These are phyloP conservation scores for Venturia asperata DNA, from an alignment of 2,329 filamentous ascomycete species.

Conservation along the genomic window DNA sequence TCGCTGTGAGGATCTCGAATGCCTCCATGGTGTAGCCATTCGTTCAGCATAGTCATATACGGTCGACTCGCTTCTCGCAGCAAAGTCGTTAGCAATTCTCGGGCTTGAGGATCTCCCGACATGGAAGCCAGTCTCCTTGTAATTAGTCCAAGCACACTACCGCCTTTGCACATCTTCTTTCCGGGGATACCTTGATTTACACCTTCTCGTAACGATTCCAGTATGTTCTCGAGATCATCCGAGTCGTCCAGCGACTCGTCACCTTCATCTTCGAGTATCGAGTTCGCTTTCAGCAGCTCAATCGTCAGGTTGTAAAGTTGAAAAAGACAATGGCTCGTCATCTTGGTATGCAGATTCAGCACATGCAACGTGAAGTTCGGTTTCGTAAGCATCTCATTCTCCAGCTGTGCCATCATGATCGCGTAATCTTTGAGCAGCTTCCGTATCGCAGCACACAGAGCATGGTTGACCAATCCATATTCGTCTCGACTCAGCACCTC, in stretches of 20 bases:
- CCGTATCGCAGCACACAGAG: constrained; percentile 88
- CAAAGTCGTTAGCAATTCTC: constrained; percentile 71
- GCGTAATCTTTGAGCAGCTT: constrained; percentile 90
- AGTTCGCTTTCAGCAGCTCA: constrained; percentile 82
- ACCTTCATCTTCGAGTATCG: constrained; percentile 65
- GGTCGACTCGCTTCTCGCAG: constrained; percentile 83
- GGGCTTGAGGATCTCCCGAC: constrained; percentile 86
- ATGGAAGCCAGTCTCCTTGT: constrained; percentile 79
- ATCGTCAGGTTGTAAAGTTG: constrained; percentile 74
- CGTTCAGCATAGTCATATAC: constrained; percentile 97
- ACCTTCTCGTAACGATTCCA: constrained; percentile 82
- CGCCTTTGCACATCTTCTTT: constrained; percentile 96
- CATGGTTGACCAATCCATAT: constrained; percentile 91
- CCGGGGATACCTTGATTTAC: constrained; percentile 69
- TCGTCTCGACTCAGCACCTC: constrained; percentile 90
- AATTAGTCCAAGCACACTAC: constrained; percentile 81
- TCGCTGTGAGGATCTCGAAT: constrained; percentile 92
- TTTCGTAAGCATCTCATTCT: constrained; percentile 86
- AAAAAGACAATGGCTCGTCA: constrained; percentile 82
- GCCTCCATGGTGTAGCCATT: constrained; percentile 93
- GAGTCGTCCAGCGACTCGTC: constrained; percentile 67
- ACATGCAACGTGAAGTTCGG: constrained; percentile 86
- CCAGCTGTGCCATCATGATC: constrained; percentile 84
- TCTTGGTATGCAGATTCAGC: constrained; percentile 82
- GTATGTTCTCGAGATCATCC: constrained; percentile 85